Evolutionary conservation across 805 yeast genomes (phyloP).

Genomic region (Cyberlindnera mycetangii): DNA sequence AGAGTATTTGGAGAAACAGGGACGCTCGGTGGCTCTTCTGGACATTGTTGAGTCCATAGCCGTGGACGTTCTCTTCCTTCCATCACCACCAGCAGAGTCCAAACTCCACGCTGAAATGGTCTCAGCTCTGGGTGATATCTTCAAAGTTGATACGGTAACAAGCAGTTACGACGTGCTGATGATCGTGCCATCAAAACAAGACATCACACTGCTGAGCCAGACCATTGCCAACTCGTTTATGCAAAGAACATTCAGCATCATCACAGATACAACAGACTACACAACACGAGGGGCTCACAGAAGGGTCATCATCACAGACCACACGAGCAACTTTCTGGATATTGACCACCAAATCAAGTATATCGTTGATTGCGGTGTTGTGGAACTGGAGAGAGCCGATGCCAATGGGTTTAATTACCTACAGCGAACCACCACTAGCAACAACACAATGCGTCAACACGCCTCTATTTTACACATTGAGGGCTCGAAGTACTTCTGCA

Average conservation of each 20-base stretch:
- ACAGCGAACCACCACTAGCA: neutral
- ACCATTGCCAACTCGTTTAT: neutral
- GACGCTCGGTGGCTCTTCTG: neutral
- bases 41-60: conserved; percentile 3
- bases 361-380: conserved; percentile 12
- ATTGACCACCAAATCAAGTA: conserved; percentile 13
- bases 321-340: neutral
- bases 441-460: conserved; percentile 2
- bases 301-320: conserved; percentile 3
- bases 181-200: conserved; percentile 2
- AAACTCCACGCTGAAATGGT: conserved; percentile 5
- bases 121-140: neutral
- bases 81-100: neutral
- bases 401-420: conserved; percentile 10
- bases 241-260: conserved; percentile 4
- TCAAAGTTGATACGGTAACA: conserved; percentile 3
- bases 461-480: conserved; percentile 3
- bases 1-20: conserved; percentile 1
- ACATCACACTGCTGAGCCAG: neutral
- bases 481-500: conserved; percentile 13
- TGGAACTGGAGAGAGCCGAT: conserved; percentile 2
- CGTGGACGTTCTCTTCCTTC: conserved; percentile 5
- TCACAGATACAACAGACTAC: conserved; percentile 10
- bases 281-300: conserved; percentile 5
- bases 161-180: conserved; percentile 11